Conservation (phyloP, 2,329 filamentous ascomycete species). For the Chaetomium olivaceum region DNA sequence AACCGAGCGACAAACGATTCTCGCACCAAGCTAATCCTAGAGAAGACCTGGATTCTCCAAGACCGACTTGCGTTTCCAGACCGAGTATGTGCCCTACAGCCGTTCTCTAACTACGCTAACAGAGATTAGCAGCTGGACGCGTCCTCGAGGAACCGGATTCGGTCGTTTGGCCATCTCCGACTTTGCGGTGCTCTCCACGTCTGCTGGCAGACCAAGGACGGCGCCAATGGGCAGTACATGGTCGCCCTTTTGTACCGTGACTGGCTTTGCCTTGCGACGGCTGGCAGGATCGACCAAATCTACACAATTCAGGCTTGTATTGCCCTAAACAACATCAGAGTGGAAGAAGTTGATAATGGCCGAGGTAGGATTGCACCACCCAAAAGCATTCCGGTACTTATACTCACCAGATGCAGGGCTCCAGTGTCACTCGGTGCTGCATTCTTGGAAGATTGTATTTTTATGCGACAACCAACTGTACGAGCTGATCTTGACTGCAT, state of each 20-base stretch:
- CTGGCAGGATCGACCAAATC: conserved; percentile 61
- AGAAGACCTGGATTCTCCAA: conserved; percentile 83
- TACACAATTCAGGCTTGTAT: conserved; percentile 78
- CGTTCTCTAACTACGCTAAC: conserved; percentile 29
- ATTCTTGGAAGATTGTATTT: conserved; percentile 91
- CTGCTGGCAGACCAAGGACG: conserved; percentile 72
- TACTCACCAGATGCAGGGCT: conserved; percentile 58
- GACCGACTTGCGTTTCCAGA: conserved; percentile 75
- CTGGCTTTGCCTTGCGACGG: conserved; percentile 73
- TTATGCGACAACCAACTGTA: conserved; percentile 74
- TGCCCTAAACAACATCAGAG: conserved; percentile 61
- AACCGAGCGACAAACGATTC: conserved; percentile 82
- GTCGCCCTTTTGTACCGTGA: conserved; percentile 81
- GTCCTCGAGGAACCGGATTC: conserved; percentile 65
- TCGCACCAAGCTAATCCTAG: conserved; percentile 66
- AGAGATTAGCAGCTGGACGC: conserved; percentile 49
- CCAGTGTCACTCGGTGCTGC: conserved; percentile 81
- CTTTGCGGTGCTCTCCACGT: conserved; percentile 83
- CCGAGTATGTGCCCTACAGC: conserved; percentile 53
- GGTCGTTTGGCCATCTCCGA: conserved; percentile 75
- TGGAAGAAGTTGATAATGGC: conserved; percentile 75
- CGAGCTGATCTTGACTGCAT: conserved; percentile 85
- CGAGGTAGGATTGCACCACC: conserved; percentile 54
- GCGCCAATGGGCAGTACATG: conserved; percentile 77
- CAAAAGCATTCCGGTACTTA: conserved; percentile 11